phyloP scores from a whole-genome alignment of 176 grass and related monocot species.

The Cenchrus fungigraminus region DNA sequence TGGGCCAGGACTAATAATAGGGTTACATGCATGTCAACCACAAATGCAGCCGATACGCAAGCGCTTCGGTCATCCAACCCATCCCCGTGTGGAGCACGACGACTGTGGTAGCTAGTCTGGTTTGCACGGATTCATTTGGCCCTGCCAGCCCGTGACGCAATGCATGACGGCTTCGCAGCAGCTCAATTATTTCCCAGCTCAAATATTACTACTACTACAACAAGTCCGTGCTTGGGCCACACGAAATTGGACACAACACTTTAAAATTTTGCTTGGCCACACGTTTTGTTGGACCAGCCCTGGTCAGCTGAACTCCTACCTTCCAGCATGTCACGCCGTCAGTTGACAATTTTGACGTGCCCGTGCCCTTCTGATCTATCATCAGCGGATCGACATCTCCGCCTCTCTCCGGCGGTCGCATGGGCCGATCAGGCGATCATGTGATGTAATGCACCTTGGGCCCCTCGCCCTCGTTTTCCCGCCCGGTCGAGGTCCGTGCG shows the following conservation, averaged over 20 bases:
- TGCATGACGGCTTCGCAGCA: background rate
- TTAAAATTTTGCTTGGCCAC: background rate
- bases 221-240: background rate
- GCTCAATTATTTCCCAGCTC: background rate
- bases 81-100: background rate
- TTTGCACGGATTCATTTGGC: background rate
- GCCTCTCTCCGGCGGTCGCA: background rate
- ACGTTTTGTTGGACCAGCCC: background rate
- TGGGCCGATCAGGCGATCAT: background rate
- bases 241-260: background rate
- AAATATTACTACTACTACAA: background rate
- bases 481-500: background rate
- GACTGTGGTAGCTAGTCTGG: too few species aligned
- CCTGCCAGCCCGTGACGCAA: constrained; percentile 4
- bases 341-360: too few species aligned
- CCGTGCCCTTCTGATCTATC: background rate
- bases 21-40: too few species aligned
- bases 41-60: background rate
- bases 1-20: too few species aligned
- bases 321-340: too few species aligned
- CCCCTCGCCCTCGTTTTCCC: background rate
- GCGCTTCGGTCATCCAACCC: background rate
- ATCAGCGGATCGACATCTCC: background rate
- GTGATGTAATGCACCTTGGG: background rate
- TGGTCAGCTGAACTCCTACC: too few species aligned